Conservation (phyloP, 805 yeast species). For the Metschnikowia picachoensis region DNA sequence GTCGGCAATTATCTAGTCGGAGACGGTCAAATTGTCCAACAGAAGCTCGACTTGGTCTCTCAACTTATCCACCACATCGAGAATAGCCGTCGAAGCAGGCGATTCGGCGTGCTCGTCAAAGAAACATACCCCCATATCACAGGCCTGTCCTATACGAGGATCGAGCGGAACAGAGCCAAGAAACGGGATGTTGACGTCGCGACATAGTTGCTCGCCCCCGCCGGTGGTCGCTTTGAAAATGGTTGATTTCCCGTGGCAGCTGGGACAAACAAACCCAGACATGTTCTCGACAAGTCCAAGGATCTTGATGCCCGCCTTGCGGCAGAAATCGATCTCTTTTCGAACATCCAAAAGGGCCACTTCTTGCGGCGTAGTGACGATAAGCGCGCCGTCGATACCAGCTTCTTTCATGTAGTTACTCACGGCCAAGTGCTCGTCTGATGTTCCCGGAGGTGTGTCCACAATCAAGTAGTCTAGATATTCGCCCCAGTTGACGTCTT, state of each 20-base stretch:
- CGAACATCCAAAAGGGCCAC: conserved; percentile 93
- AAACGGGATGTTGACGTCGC: conserved; percentile 73
- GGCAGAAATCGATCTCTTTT: conserved; percentile 92
- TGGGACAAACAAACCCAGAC: conserved; percentile 98
- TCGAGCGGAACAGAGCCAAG: conserved; percentile 94
- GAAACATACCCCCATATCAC: conserved; percentile 85
- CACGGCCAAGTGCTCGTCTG: conserved; percentile 93
- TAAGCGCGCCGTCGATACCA: conserved; percentile 92
- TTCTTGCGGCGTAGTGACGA: conserved; percentile 97
- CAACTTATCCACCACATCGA: conserved; percentile 74
- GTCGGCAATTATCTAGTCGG: no score
- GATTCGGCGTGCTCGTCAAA: conserved; percentile 83
- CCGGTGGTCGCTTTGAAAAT: conserved; percentile 96
- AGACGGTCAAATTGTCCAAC: conserved; percentile 15
- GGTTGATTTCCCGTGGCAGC: conserved; percentile 82
- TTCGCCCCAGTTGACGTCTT: conserved; percentile 94
- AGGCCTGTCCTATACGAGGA: conserved; percentile 86
- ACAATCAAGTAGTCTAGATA: conserved; percentile 76
- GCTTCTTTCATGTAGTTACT: conserved; percentile 82
- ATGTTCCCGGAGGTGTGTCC: conserved; percentile 98
- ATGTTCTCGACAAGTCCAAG: conserved; percentile 94
- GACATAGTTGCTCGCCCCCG: conserved; percentile 83
- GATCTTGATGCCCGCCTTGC: conserved; percentile 81
- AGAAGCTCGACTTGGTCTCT: conserved; percentile 50
- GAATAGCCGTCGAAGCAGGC: conserved; percentile 84